Conservation (phyloP, 306 rosid genomes). For the Inga oerstediana region DNA sequence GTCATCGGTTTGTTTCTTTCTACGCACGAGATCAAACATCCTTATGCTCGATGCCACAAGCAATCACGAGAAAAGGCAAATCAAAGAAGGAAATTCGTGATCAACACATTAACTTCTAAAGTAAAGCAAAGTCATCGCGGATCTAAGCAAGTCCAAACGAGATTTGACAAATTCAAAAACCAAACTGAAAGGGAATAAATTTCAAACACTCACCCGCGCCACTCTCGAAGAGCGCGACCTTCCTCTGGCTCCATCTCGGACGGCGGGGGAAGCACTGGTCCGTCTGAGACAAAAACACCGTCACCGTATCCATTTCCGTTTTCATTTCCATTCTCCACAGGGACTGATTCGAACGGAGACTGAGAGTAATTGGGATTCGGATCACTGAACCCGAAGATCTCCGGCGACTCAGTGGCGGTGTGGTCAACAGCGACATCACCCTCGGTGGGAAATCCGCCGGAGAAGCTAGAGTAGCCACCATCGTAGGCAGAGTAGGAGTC, state of each 20-base stretch:
- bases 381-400: slow-evolving; percentile 79
- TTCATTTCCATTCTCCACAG: slow-evolving; percentile 71
- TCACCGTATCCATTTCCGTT: slow-evolving; percentile 62
- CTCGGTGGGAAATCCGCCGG: slow-evolving; percentile 48
- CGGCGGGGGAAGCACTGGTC: slow-evolving; percentile 90
- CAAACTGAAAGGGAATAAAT: slow-evolving; percentile 20
- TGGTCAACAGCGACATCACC: slow-evolving; percentile 64
- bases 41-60: slow-evolving; percentile 9
- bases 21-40: slow-evolving; percentile 29
- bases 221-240: slow-evolving; percentile 91
- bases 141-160: slow-evolving; percentile 46
- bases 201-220: slow-evolving; percentile 86
- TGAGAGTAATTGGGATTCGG: slow-evolving; percentile 67
- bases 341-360: slow-evolving; percentile 69
- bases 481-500: slow-evolving; percentile 65
- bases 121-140: slow-evolving; percentile 37
- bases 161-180: slow-evolving; percentile 39
- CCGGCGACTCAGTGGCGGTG: slow-evolving; percentile 58
- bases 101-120: slow-evolving; percentile 8
- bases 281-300: slow-evolving; percentile 72
- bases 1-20: slow-evolving; percentile 29
- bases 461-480: slow-evolving; percentile 69
- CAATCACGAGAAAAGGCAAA: slow-evolving; percentile 5
- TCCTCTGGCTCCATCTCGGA: slow-evolving; percentile 82
- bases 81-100: slow-evolving; percentile 3